Base-by-base conservation (phyloP, 305 asterid species). In the Nicotiana rustica region DNA sequence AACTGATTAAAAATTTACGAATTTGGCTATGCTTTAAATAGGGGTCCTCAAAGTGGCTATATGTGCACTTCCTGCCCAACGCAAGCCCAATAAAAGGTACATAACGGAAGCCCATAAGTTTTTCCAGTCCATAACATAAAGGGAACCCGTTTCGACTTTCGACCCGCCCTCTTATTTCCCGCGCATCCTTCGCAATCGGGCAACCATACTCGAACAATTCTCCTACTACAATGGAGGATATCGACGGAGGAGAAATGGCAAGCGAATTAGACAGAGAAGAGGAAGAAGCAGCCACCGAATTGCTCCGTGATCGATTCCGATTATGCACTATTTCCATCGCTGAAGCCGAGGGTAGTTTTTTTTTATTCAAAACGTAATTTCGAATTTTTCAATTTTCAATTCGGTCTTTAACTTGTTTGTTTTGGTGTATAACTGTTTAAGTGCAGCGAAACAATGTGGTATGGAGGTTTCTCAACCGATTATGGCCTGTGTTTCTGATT, bases 391-490 rank as follows among this genome's bases (percentile, higher is more conserved):
- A 13, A 65, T 52, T 47, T 52, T 1, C 13, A 17, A 47, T 31
- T 65, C 6, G 10, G 0, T 18, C 67, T 17, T 41, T 47, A 38
- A 47, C 12, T 35, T 2, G 1, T 56, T 60, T 5, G 0, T 4
- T 49, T 44, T 52, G 77, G 19, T 52, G 10, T 12, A 82, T 84
- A 65, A 29, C 5, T 77, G 82, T 41, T 68, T 9, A 68, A 38
- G 8, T 56, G 61, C 92, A 95, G 98, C 97, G 31, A 94, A 93
- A 86, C 89, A 86, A 88, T 89, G 80, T 67, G 96, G 91, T 73
- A 86, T 96, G 98, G 97, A 91, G 84, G 86, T 93, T 85, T 91
- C 97, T 81, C 94, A 86, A 86, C 92, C 97, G 4, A 92, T 94
- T 82, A 87, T 92, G 91, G 84, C 96, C 10, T 96, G 98, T 71